Conservation (phyloP, 345 rosid genomes). For the Eucalyptus leucophloia region DNA sequence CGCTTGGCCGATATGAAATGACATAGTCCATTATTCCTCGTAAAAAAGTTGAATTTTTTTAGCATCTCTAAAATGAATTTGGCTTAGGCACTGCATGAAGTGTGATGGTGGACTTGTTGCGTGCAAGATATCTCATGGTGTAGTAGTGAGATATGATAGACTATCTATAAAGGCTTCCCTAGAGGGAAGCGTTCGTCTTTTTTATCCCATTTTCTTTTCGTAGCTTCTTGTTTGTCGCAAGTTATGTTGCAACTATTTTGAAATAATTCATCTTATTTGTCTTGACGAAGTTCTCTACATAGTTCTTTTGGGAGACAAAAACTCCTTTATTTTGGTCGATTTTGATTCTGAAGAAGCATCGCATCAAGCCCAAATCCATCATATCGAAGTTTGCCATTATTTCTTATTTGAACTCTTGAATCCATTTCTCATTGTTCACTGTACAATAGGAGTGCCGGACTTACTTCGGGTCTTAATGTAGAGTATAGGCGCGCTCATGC, state of each 20-base stretch:
- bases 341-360: not conserved
- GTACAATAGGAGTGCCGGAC: not conserved
- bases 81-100: not conserved
- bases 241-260: not conserved
- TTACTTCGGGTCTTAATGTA: not conserved
- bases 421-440: not conserved
- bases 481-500: not conserved
- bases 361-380: not conserved
- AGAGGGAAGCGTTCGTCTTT: not conserved
- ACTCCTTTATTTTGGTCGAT: not conserved
- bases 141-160: not conserved
- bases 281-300: not conserved
- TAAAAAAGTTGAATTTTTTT: not conserved
- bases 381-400: not conserved
- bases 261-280: not conserved
- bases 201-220: not conserved
- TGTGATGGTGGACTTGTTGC: not conserved
- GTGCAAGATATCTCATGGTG: not conserved
- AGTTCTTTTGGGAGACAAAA: not conserved
- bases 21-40: not conserved
- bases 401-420: not conserved
- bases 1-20: not conserved
- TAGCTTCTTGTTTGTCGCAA: not conserved
- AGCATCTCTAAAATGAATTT: not conserved
- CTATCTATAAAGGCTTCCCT: not conserved